These are phyloP conservation scores for Corniculantispora saksenae DNA, from an alignment of 2,329 filamentous ascomycete genomes.

Conservation along the genomic window DNA sequence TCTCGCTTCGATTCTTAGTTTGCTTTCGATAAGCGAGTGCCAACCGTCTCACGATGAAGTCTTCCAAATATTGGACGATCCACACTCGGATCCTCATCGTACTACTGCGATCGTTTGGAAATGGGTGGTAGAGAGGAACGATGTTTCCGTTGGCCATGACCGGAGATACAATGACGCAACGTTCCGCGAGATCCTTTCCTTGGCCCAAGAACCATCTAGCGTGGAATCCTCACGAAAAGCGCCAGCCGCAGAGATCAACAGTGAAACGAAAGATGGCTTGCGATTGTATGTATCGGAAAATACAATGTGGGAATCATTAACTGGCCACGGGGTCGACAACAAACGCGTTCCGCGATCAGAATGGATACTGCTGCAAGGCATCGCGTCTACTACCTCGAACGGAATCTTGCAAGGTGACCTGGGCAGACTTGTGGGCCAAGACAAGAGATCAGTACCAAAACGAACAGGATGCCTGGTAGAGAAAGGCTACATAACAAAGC, in stretches of 20 bases:
- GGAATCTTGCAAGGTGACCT: slow-evolving; percentile 64
- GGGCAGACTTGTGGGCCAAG: slow-evolving; percentile 58
- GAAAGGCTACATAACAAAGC: slow-evolving; percentile 64
- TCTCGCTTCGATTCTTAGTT: slow-evolving; percentile 33
- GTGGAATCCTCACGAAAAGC: too few species aligned
- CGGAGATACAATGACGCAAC: slow-evolving; percentile 42
- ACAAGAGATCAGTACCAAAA: slow-evolving; percentile 64
- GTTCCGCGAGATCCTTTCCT: slow-evolving; percentile 32
- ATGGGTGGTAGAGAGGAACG: slow-evolving; percentile 37
- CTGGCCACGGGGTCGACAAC: slow-evolving; percentile 60
- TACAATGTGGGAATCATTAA: slow-evolving; percentile 60
- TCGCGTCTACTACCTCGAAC: slow-evolving; percentile 53
- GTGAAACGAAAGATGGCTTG: slow-evolving; percentile 17
- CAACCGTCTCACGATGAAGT: slow-evolving; percentile 23
- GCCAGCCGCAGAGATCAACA: neutral
- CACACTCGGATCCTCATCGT: slow-evolving; percentile 25
- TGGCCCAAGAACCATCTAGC: slow-evolving; percentile 18
- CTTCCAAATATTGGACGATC: slow-evolving; percentile 19
- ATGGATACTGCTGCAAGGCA: slow-evolving; percentile 59
- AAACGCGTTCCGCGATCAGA: slow-evolving; percentile 60
- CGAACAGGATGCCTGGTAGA: slow-evolving; percentile 59
- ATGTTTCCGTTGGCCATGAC: slow-evolving; percentile 37
- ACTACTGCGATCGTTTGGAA: slow-evolving; percentile 37
- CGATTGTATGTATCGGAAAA: slow-evolving; percentile 54
- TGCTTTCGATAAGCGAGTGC: slow-evolving; percentile 1